Evolutionary conservation across 1,284 basidiomycete genomes (phyloP).

Genomic region (Fomitiporia mediterranea): DNA sequence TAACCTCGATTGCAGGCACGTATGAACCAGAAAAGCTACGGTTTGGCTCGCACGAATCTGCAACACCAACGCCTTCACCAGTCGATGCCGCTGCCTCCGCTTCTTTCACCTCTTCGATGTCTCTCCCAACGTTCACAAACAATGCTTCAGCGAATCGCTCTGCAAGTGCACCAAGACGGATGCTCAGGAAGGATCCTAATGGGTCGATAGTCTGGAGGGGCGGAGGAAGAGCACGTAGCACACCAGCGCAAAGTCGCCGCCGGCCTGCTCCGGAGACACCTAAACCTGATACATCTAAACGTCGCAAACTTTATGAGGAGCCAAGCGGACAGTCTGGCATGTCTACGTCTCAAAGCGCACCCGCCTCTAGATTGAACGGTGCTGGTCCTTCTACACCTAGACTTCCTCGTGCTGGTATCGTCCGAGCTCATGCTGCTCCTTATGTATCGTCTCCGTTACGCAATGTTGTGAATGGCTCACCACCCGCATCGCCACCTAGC

Average conservation of each 20-base stretch:
- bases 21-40: conserved; percentile 50
- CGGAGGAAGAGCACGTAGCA: conserved; percentile 10
- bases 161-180: background rate
- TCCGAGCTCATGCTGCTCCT: conserved; percentile 39
- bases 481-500: conserved; percentile 27
- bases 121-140: conserved; percentile 19
- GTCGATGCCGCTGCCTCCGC: conserved; percentile 15
- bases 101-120: background rate
- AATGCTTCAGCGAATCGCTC: background rate
- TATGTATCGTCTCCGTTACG: conserved; percentile 63
- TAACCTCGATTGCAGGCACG: conserved; percentile 23
- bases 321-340: background rate
- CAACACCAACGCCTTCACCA: conserved; percentile 44
- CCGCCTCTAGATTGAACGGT: background rate
- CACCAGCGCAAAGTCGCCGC: conserved; percentile 43
- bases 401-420: background rate
- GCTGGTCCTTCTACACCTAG: conserved; percentile 5
- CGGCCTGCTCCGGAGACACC: conserved; percentile 36
- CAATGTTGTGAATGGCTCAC: conserved; percentile 46
- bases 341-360: conserved; percentile 1
- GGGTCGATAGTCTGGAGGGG: conserved; percentile 12
- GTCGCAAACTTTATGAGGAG: conserved; percentile 9
- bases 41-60: conserved; percentile 43
- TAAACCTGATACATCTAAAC: conserved; percentile 9
- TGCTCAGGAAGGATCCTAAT: conserved; percentile 15